Conservation (phyloP, 2,329 filamentous ascomycete genomes). For the Metarhizium album region DNA sequence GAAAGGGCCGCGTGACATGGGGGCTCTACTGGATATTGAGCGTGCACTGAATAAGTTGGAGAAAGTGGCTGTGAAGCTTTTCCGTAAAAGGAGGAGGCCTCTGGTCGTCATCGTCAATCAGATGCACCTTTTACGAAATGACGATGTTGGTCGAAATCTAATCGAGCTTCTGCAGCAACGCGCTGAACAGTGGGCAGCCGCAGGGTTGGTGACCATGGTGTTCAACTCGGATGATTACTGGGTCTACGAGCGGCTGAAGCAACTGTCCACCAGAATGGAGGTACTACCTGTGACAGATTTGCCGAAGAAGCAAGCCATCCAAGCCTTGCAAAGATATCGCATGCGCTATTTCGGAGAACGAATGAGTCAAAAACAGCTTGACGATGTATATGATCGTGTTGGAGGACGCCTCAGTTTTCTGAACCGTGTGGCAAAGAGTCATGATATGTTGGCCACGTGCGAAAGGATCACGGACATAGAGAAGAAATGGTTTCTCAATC, state of each 20-base stretch:
- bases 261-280: constrained; percentile 88
- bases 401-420: constrained; percentile 84
- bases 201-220: constrained; percentile 80
- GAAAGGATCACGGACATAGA: constrained; percentile 59
- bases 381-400: constrained; percentile 74
- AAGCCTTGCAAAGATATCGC: constrained; percentile 71
- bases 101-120: constrained; percentile 92
- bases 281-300: constrained; percentile 80
- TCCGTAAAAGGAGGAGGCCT: constrained; percentile 52
- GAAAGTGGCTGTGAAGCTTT: constrained; percentile 73
- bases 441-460: constrained; percentile 70
- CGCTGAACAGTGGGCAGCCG: constrained; percentile 91
- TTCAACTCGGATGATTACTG: constrained; percentile 98
- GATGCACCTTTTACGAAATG: constrained; percentile 80
- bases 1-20: constrained; percentile 81
- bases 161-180: constrained; percentile 92
- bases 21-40: constrained; percentile 88
- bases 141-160: constrained; percentile 85
- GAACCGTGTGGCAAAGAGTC: constrained; percentile 78
- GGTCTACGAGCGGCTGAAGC: constrained; percentile 92
- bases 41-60: constrained; percentile 95
- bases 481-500: constrained; percentile 68
- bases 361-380: constrained; percentile 44
- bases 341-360: constrained; percentile 61
- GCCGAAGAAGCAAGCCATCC: constrained; percentile 64